phyloP scores from a whole-genome alignment of 208 protist genomes.

The Crithidia thermophila region DNA sequence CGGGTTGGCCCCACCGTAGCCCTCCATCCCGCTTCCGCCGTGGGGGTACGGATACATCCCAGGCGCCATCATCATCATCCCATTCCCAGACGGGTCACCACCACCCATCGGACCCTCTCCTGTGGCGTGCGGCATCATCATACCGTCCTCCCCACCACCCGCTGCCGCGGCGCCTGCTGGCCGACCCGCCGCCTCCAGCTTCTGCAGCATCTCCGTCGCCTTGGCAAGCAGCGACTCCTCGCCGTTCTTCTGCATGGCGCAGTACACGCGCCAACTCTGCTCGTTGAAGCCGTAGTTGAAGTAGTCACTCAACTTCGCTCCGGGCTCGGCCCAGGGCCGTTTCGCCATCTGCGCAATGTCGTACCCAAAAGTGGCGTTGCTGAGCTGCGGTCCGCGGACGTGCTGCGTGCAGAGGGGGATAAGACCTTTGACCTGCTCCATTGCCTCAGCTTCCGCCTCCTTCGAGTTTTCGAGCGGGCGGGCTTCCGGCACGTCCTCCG shows the following conservation, averaged over 20 bases:
- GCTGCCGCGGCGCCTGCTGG: slow-evolving; percentile 5
- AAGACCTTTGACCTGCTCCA: slow-evolving; percentile 50
- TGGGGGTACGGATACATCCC: not conserved
- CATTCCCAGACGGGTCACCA: slow-evolving; percentile 3
- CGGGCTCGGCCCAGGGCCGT: slow-evolving; percentile 79
- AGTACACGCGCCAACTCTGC: slow-evolving; percentile 86
- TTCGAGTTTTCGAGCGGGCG: slow-evolving; percentile 1
- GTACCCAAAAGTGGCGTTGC: slow-evolving; percentile 79
- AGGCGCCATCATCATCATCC: not conserved
- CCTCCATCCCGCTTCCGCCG: slow-evolving; percentile 13
- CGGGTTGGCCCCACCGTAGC: slow-evolving; percentile 4
- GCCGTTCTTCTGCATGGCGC: slow-evolving; percentile 72
- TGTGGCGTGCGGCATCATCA: no score
- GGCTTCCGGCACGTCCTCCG: not conserved
- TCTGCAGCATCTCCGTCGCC: slow-evolving; percentile 60
- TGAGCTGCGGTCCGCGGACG: slow-evolving; percentile 57
- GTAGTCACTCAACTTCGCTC: slow-evolving; percentile 83
- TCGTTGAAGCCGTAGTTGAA: slow-evolving; percentile 94
- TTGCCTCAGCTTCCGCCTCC: slow-evolving; percentile 32
- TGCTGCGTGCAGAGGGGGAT: slow-evolving; percentile 77
- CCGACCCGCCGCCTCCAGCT: slow-evolving; percentile 41
- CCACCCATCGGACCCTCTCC: not conserved
- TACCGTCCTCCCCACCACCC: slow-evolving; percentile 11
- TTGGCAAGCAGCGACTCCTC: slow-evolving; percentile 58
- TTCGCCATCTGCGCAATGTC: slow-evolving; percentile 82